Evolutionary conservation across 495 filamentous ascomycete species (phyloP), one percentile per base, ranked within the genome.

Genomic region (Letharia columbiana): DNA sequence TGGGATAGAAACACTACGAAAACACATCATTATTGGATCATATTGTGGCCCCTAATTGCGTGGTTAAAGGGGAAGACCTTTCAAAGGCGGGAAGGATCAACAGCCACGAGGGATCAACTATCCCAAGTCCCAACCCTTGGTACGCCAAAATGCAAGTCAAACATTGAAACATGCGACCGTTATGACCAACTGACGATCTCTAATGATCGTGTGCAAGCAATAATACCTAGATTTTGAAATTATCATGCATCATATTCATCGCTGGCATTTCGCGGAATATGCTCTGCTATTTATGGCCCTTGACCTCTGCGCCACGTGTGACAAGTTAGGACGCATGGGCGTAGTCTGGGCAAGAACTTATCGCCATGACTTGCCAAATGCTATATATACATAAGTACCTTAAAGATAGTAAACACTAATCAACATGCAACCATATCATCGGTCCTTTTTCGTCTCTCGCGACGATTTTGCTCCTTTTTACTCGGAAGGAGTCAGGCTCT

Each of bases 141-240:
- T 35, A 58, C 54, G 63, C 52, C 44, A 49, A 39, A 42, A 58
- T 58, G 40, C 52, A 45, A 45, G 52, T 37, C 41, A 47, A 60
- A 35, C 35, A 35, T 20, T 9, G 12, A 35, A 60, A 50, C 52
- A 49, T 44, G 58, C 42, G 63, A 64, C 42, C 28, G 5, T 64
- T 23, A 39, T 39, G 41, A 60, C 33, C 44, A 60, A 39, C 20
- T 18, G 17, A 60, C 17, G 13, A 41, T 39, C 31, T 17, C 54
- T 28, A 28, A 28, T 28, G 23, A 28, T 28, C 23, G 23, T 28
- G 23, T 28, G 23, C 23, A 28, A 28, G 23, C 23, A 28, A 28
- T 28, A 28, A 28, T 28, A 28, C 23, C 23, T 28, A 28, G 23
- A 28, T 28, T 28, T 28, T 28, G 23, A 28, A 28, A 28, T 28